Percentiles rank a stretch among this genome's conserved stretches.
These are phyloP conservation scores for Anthoceros angustus DNA, from an alignment of 225 moss, liverwort and hornwort species.

Conservation along the genomic window DNA sequence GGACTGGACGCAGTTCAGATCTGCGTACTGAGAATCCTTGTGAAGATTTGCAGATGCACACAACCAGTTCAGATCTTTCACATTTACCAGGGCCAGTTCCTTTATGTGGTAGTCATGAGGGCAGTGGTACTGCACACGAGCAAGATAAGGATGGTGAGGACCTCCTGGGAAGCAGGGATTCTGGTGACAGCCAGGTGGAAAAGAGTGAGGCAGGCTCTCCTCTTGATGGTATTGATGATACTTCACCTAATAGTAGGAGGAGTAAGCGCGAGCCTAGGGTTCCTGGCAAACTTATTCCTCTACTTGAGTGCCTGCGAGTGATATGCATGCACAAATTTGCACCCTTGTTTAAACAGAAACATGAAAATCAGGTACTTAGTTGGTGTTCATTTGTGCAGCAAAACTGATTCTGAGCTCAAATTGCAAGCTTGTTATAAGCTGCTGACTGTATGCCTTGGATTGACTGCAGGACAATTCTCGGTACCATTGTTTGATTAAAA, in stretches of 20 bases:
- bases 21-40: background rate
- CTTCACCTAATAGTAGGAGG: constrained; percentile 48
- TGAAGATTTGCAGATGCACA: background rate
- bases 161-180: constrained; percentile 22
- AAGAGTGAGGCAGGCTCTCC: constrained; percentile 63
- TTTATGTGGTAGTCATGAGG: background rate
- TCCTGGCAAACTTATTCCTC: constrained; percentile 47
- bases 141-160: constrained; percentile 16
- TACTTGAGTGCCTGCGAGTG: constrained; percentile 56
- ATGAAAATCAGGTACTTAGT: constrained; percentile 32
- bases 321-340: constrained; percentile 62
- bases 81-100: background rate
- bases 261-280: constrained; percentile 49
- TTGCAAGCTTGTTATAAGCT: background rate
- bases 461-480: constrained; percentile 12
- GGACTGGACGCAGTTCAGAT: background rate
- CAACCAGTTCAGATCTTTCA: background rate
- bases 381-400: background rate
- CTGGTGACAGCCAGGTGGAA: constrained; percentile 34
- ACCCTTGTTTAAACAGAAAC: constrained; percentile 43
- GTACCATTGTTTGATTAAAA: constrained; percentile 44
- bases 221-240: constrained; percentile 41
- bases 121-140: constrained; percentile 13
- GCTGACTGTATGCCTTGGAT: background rate
- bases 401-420: background rate